phyloP scores from a whole-genome alignment of 129 eudicot genomes.

The Sambucus nigra region DNA sequence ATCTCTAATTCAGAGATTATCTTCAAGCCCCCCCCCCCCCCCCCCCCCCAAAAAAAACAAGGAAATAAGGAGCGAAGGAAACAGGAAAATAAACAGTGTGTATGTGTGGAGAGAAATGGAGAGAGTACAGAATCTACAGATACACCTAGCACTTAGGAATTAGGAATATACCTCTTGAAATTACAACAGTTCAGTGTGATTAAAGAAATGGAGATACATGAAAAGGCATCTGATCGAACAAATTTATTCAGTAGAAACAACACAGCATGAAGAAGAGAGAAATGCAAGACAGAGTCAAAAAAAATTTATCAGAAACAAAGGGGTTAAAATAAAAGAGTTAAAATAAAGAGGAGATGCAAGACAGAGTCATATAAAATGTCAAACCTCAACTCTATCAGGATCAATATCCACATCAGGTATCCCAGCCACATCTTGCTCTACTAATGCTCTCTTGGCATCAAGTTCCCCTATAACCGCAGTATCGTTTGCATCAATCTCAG shows the following conservation, averaged over 20 bases:
- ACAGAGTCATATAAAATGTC: neutral
- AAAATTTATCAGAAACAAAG: neutral
- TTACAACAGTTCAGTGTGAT: neutral
- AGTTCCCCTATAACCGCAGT: conserved; percentile 33
- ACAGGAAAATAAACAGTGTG: no score
- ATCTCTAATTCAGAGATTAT: no score
- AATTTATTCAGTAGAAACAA: neutral
- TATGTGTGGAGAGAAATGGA: no score
- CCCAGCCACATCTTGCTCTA: conserved; percentile 55
- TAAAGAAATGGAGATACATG: neutral
- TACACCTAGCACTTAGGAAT: no score
- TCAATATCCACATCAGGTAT: conserved; percentile 53
- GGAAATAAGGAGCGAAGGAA: no score
- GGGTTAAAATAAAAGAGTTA: neutral
- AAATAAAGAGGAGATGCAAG: neutral
- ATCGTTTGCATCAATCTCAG: conserved; percentile 21
- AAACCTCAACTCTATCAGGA: conserved; percentile 79
- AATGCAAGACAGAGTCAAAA: neutral
- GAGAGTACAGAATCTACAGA: no score
- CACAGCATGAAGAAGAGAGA: no score
- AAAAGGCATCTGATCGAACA: neutral
- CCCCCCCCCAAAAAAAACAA: no score
- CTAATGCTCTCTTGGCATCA: conserved; percentile 41
- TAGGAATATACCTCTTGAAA: no score
- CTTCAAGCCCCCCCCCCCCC: no score